A percentile compares a stretch with the other conserved stretches of the same genome.
phyloP scores from a whole-genome alignment of 768 basidiomycete genomes.

The Lentinula raphanica region DNA sequence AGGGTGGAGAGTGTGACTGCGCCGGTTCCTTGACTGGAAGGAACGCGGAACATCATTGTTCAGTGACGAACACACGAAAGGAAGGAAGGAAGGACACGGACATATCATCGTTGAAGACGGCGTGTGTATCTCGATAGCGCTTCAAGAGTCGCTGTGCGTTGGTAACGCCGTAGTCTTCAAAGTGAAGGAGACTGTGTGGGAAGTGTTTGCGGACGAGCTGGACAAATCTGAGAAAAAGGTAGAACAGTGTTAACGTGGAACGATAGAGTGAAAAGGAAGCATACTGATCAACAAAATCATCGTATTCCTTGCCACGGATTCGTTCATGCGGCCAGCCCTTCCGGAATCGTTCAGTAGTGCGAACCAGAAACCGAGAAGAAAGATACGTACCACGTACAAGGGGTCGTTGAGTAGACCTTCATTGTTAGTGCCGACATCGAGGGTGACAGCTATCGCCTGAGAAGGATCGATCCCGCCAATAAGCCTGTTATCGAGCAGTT shows the following conservation, averaged over 20 bases:
- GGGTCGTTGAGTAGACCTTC: slow-evolving; percentile 53
- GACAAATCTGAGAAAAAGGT: slow-evolving; percentile 51
- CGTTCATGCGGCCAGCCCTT: slow-evolving; percentile 74
- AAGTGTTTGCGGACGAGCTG: slow-evolving; percentile 70
- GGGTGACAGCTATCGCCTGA: slow-evolving; percentile 49
- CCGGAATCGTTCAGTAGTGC: neutral
- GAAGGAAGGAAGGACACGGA: slow-evolving; percentile 19
- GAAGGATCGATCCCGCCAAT: slow-evolving; percentile 64
- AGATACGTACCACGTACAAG: slow-evolving; percentile 57
- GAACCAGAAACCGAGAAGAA: neutral
- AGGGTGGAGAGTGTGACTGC: slow-evolving; percentile 68
- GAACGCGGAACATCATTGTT: neutral
- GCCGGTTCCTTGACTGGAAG: slow-evolving; percentile 63
- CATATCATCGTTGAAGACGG: slow-evolving; percentile 87
- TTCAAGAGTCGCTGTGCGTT: slow-evolving; percentile 70
- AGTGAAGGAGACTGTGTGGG: slow-evolving; percentile 66
- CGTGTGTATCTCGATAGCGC: slow-evolving; percentile 55
- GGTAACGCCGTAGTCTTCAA: slow-evolving; percentile 80
- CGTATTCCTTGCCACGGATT: slow-evolving; percentile 68
- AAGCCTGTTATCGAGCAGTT: slow-evolving; percentile 37
- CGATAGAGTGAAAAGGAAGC: slow-evolving; percentile 12
- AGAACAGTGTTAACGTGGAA: neutral
- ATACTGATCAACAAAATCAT: slow-evolving; percentile 72
- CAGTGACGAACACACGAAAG: too few species aligned
- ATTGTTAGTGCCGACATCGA: slow-evolving; percentile 81